phyloP scores from a whole-genome alignment of 2,329 filamentous ascomycete genomes.

The Grosmannia clavigera region DNA sequence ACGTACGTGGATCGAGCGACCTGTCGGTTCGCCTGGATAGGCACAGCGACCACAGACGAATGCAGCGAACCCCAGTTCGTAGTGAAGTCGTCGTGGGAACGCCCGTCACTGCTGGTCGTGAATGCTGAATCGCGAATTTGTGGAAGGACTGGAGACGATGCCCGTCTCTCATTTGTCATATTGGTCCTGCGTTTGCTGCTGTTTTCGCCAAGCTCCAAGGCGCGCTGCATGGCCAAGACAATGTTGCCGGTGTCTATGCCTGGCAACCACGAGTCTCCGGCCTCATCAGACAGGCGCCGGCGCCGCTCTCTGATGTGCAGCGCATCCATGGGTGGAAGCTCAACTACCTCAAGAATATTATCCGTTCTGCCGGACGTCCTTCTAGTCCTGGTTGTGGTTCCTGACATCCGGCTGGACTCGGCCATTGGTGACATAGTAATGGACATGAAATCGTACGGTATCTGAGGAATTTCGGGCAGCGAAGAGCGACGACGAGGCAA shows the following conservation, averaged over 20 bases:
- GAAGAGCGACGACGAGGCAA: constrained; percentile 20
- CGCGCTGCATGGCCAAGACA: background rate
- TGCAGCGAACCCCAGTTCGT: constrained; percentile 39
- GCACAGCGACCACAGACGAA: constrained; percentile 32
- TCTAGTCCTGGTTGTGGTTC: constrained; percentile 23
- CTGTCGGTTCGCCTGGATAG: constrained; percentile 28
- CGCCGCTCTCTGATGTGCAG: background rate
- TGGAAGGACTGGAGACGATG: constrained; percentile 39
- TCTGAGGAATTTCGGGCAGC: constrained; percentile 30
- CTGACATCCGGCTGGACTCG: constrained; percentile 14
- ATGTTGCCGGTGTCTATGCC: constrained; percentile 7
- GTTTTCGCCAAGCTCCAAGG: constrained; percentile 9
- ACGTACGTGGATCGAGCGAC: constrained; percentile 30
- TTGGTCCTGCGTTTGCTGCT: constrained; percentile 8
- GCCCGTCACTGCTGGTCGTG: constrained; percentile 23
- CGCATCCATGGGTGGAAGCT: constrained; percentile 12
- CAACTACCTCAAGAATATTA: constrained; percentile 27
- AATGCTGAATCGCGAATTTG: constrained; percentile 20
- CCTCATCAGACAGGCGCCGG: constrained; percentile 21
- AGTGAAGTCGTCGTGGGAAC: constrained; percentile 26
- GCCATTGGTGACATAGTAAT: constrained; percentile 14
- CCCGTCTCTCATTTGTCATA: constrained; percentile 23
- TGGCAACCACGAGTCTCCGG: constrained; percentile 26
- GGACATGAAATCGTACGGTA: constrained; percentile 20
- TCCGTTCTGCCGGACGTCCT: constrained; percentile 25